Percentiles rank a stretch among this genome's conserved stretches.
These are phyloP conservation scores for Alternaria consortialis DNA, from an alignment of 2,329 filamentous ascomycete genomes.

Conservation along the genomic window DNA sequence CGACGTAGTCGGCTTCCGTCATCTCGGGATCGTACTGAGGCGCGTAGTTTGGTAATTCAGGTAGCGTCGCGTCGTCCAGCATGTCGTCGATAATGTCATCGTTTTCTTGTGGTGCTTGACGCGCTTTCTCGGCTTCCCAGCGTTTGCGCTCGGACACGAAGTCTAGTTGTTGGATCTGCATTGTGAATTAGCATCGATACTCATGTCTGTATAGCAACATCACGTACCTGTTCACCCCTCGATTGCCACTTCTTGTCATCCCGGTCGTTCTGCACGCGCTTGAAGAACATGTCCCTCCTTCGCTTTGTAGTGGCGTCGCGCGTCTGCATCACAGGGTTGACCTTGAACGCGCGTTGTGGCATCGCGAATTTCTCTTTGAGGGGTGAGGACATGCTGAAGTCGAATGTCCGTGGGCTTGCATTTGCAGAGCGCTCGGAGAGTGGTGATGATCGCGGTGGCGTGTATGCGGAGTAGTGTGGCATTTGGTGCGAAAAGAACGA, in stretches of 20 bases:
- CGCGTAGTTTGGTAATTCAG: constrained; percentile 4
- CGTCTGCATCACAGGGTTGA: constrained; percentile 69
- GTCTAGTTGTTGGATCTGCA: constrained; percentile 59
- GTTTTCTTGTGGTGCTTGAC: constrained; percentile 49
- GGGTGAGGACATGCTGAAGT: constrained; percentile 40
- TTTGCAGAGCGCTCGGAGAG: constrained; percentile 57
- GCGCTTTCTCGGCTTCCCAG: constrained; percentile 57
- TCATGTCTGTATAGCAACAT: background rate
- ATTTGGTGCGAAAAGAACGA: constrained; percentile 33
- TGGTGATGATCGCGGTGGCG: constrained; percentile 53
- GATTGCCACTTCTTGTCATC: constrained; percentile 58
- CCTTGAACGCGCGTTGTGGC: constrained; percentile 59
- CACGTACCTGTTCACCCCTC: constrained; percentile 57
- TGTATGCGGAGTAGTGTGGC: constrained; percentile 39
- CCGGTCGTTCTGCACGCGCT: constrained; percentile 59
- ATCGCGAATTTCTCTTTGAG: constrained; percentile 27
- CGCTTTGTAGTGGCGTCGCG: constrained; percentile 70
- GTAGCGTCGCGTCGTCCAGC: constrained; percentile 21
- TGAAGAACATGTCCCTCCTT: constrained; percentile 73
- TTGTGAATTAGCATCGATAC: constrained; percentile 4
- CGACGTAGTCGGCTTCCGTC: constrained; percentile 51
- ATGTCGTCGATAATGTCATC: constrained; percentile 37
- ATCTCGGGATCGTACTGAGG: constrained; percentile 32
- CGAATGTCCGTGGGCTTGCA: constrained; percentile 36
- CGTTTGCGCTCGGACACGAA: constrained; percentile 54